Base-by-base conservation (phyloP, 2,329 filamentous ascomycete genomes). In the Colletotrichum sp. region DNA sequence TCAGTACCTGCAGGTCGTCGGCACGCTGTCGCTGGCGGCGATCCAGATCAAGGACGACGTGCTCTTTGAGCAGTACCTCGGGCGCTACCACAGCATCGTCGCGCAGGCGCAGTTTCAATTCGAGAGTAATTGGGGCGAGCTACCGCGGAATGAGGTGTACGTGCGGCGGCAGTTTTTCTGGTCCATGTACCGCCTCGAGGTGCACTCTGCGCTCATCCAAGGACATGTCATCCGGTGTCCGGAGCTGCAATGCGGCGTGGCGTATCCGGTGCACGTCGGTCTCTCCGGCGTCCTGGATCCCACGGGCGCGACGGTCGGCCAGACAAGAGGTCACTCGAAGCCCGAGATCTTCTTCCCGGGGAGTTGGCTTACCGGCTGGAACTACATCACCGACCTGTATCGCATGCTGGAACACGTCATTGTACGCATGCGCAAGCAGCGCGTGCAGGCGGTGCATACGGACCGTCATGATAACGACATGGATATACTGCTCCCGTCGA, bases 101-200 rank as follows among this genome's bases (percentile, higher is more conserved):
- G 85, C 85, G 8, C 87, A 90, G 79, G 84, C 89, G 74, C 82
- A 84, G 4, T 84, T 90, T n/a, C 88, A 91, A 77, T 89, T 91
- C 78, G 90, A 92, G 78, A 81, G 84, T 7, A 84, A 87, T 15
- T 92, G 90, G 90, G 89, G 89, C 6, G 81, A 84, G 15, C 82
- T 90, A 9, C 83, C 83, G 13, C 79, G 84, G 6, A 83, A 89
- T 9, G 89, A 90, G 78, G 66, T 69, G 18, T 76, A 78, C 15
- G 77, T 77, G 10, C 70, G 55, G 8, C 71, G 65, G 4, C 75
- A 88, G 85, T 89, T 88, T 78, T 78, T 78, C 32, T 92, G 90
- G 90, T 89, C 89, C 49, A 90, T 89, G 71, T 92, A 92, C 79
- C 89, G 88, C 10, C 81, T 92, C 3, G 90, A 92, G 72, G 85